Evolutionary conservation across 768 basidiomycete species (phyloP).

Genomic region (Ramaria sp.): DNA sequence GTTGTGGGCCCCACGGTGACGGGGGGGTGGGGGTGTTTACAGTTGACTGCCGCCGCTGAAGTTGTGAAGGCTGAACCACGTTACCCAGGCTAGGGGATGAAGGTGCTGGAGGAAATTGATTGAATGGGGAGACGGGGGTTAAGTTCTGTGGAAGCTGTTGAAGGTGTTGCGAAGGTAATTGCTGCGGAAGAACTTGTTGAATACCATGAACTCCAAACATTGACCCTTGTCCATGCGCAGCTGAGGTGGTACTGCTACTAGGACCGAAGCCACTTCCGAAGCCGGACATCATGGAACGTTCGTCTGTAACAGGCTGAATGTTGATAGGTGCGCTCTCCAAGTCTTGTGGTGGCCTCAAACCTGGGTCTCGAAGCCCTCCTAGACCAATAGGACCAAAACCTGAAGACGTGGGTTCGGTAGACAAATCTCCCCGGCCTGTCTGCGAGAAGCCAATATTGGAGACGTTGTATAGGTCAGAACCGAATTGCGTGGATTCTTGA

Average conservation of each 20-base stretch:
- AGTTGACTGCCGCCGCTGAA: background rate
- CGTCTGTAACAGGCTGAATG: background rate
- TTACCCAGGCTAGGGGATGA: background rate
- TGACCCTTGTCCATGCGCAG: background rate
- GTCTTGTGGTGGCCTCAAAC: background rate
- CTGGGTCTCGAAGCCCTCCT: background rate
- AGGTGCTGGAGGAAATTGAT: background rate
- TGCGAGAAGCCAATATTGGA: background rate
- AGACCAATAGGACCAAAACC: background rate
- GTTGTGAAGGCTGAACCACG: background rate
- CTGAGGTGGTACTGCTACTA: background rate
- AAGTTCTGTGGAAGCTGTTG: background rate
- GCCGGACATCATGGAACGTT: background rate
- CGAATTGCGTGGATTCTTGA: background rate
- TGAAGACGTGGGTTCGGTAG: background rate
- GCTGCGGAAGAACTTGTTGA: background rate
- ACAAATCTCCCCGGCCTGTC: background rate
- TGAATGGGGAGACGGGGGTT: background rate
- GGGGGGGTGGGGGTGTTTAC: constrained; percentile 11
- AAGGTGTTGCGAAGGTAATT: background rate
- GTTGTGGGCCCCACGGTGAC: constrained; percentile 28
- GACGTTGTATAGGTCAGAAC: background rate
- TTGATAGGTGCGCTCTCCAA: background rate
- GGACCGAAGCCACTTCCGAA: background rate
- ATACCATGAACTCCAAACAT: background rate